phyloP scores from a whole-genome alignment of 2,329 filamentous ascomycete genomes.

The Xylariaceae sp. region DNA sequence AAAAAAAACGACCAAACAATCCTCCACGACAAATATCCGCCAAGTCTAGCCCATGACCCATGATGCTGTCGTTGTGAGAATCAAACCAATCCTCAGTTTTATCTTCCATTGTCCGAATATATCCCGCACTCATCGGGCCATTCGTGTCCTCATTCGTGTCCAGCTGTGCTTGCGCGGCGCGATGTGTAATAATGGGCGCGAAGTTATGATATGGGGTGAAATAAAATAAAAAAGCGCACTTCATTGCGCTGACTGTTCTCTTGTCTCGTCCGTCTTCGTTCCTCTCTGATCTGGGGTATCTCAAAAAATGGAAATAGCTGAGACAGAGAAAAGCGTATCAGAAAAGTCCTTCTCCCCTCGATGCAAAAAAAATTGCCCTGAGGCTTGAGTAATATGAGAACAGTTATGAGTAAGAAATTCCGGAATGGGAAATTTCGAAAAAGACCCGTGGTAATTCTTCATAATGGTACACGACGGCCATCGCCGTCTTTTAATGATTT shows the following conservation, averaged over 20 bases:
- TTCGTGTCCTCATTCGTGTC: constrained; percentile 24
- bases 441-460: constrained; percentile 32
- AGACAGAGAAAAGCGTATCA: constrained; percentile 37
- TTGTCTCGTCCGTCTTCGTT: constrained; percentile 26
- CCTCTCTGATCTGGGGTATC: constrained; percentile 39
- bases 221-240: constrained; percentile 18
- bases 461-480: constrained; percentile 39
- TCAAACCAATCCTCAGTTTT: constrained; percentile 23
- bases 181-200: constrained; percentile 19
- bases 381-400: constrained; percentile 41
- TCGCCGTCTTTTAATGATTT: constrained; percentile 31
- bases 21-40: background rate
- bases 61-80: background rate
- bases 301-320: constrained; percentile 38
- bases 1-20: too few species aligned
- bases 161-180: constrained; percentile 28
- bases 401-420: constrained; percentile 38
- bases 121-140: constrained; percentile 11
- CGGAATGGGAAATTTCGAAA: constrained; percentile 28
- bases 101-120: constrained; percentile 22
- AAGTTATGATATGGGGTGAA: background rate
- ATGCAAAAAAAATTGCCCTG: constrained; percentile 40
- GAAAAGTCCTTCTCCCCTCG: constrained; percentile 33
- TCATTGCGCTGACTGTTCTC: constrained; percentile 28
- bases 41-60: constrained; percentile 21